A percentile compares a stretch with the other conserved stretches of the same genome.
Evolutionary conservation across 2,329 filamentous ascomycete genomes (phyloP).

Genomic region (Xylariaceae sp.): DNA sequence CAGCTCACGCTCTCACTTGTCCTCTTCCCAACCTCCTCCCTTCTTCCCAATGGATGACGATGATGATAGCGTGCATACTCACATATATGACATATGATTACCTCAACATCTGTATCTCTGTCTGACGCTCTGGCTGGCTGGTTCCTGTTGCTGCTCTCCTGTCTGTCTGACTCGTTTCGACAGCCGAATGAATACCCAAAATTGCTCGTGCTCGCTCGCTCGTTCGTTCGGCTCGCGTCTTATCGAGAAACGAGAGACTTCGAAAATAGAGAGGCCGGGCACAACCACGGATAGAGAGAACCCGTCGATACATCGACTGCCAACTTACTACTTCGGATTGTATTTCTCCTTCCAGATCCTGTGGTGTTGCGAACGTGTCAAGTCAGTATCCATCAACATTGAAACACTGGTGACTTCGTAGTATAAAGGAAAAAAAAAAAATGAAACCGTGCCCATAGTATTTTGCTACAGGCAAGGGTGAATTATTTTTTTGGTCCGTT

Average conservation of each 20-base stretch:
- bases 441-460: slow-evolving; percentile 1
- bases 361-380: slow-evolving; percentile 37
- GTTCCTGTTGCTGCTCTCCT: neutral
- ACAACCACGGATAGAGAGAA: neutral
- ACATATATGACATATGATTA: neutral
- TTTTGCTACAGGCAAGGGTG: neutral
- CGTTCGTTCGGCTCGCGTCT: neutral
- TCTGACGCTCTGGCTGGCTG: neutral
- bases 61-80: neutral
- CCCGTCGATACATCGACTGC: neutral
- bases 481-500: slow-evolving; percentile 2
- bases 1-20: neutral
- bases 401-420: slow-evolving; percentile 14
- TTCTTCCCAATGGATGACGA: neutral
- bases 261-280: neutral
- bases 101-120: neutral
- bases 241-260: neutral
- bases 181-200: too few species aligned
- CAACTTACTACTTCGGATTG: slow-evolving; percentile 45
- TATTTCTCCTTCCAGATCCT: slow-evolving; percentile 99
- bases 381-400: slow-evolving; percentile 21
- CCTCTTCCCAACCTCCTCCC: neutral
- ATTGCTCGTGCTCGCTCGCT: too few species aligned
- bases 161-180: too few species aligned
- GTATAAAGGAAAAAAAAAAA: neutral